Conservation (phyloP, 2,329 filamentous ascomycete genomes). For the Mariannaea elegans region DNA sequence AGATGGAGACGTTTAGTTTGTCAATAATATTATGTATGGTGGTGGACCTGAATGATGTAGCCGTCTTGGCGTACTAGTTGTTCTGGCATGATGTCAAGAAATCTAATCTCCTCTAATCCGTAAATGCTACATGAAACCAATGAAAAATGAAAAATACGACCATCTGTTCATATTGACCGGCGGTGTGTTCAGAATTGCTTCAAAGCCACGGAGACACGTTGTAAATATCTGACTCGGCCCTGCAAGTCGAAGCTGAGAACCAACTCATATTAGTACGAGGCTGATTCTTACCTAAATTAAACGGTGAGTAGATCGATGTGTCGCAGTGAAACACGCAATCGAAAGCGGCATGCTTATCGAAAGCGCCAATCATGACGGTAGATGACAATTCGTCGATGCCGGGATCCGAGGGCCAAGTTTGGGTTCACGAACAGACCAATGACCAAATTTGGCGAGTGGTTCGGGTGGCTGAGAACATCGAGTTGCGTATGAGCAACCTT, state of each 20-base stretch:
- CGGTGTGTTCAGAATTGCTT: not conserved
- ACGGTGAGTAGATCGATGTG: not conserved
- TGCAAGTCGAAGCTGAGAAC: not conserved
- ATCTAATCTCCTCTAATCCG: no score
- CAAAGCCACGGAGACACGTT: not conserved
- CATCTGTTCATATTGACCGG: no score
- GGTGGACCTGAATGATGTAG: not conserved
- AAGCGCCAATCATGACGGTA: not conserved
- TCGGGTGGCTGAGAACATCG: not conserved
- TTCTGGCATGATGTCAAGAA: not conserved
- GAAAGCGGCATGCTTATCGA: not conserved
- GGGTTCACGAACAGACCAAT: slow-evolving; percentile 1
- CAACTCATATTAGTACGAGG: not conserved
- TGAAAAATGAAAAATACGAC: no score
- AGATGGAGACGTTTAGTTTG: slow-evolving; percentile 11
- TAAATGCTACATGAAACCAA: no score
- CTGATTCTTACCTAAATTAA: slow-evolving; percentile 1
- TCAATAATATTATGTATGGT: not conserved
- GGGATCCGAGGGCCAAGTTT: slow-evolving; percentile 18
- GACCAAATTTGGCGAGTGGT: not conserved
- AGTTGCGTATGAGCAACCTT: not conserved
- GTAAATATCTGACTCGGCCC: not conserved
- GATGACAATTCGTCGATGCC: not conserved
- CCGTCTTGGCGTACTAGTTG: not conserved
- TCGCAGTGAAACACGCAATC: not conserved